Base-by-base conservation (phyloP, 768 basidiomycete genomes). In the Mycena amicta region DNA sequence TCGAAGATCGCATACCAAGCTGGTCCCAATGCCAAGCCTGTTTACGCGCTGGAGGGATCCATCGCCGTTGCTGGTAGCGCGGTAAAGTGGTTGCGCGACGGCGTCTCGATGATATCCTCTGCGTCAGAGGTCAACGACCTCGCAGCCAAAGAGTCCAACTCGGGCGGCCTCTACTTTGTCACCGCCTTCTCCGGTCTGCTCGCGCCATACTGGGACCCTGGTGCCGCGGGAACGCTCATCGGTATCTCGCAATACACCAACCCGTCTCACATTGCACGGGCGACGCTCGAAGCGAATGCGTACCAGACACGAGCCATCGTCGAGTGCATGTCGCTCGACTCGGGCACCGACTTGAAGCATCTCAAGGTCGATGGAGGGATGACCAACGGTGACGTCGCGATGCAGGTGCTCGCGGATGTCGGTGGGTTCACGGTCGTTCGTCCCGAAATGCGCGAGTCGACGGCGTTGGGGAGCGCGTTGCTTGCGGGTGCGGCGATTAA, bases 321-420 rank as follows among this genome's bases (percentile, higher is more conserved):
- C 49, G 94, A 98, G 71, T 90, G 92, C 68, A 99, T 99, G 90
- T 88, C 91, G 70, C 76, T 90, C 53, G 96, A 99, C 75, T 89
- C 92, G n/a, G 83, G 82, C 16, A 78, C 80, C 4, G 86, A 90
- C 47, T 81, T 97, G 53, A 87, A 89, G 68, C 83, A 90, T 65
- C 85, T 99, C 62, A 95, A 90, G 71, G 96, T 99, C 31, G 97
- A 98, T 71, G 97, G 97, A n/a, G 94, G 95, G 16, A 95, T 97
- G 90, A 97, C 95, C 12, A 96, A 95, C 63, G 92, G 92, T 30
- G 93, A 96, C 68, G 72, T 91, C 27, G 91, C 88, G 56, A 93
- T 96, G 94, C 79, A 83, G 66, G 77, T 95, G 47, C 80, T 95
- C 59, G 92, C 92, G 3, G 90, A 97, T 70, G 78, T 96, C 41